phyloP scores from a whole-genome alignment of 371 early-diverging fungal species.

The Blyttiomyces sp. region DNA sequence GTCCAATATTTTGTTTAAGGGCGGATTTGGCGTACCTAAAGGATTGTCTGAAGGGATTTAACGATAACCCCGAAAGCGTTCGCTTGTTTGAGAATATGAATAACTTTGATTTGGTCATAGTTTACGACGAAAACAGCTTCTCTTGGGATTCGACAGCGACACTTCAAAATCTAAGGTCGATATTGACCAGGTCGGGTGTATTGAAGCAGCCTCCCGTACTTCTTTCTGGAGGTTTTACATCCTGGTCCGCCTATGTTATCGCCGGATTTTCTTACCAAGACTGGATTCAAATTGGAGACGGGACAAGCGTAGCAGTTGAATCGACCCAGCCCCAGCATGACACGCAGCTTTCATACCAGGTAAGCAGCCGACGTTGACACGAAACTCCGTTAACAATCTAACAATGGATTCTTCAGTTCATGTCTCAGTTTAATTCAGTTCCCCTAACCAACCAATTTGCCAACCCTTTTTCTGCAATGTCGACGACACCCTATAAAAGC shows the following conservation, averaged over 20 bases:
- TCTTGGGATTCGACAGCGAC: not conserved
- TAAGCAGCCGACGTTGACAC: too few species aligned
- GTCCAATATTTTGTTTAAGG: conserved; percentile 9
- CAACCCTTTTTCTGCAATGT: too few species aligned
- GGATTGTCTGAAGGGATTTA: conserved; percentile 27
- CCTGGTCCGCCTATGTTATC: conserved; percentile 57
- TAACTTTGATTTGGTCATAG: conserved; percentile 71
- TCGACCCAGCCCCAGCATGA: too few species aligned
- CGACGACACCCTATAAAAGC: too few species aligned
- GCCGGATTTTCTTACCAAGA: conserved; percentile 7
- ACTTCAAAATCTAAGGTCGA: conserved; percentile 42
- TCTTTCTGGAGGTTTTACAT: conserved; percentile 76
- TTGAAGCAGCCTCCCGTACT: conserved; percentile 48
- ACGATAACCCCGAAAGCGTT: conserved; percentile 8
- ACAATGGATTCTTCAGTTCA: too few species aligned
- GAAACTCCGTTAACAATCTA: too few species aligned
- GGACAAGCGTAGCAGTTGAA: conserved; percentile 11
- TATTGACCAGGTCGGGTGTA: conserved; percentile 59
- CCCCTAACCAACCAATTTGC: too few species aligned
- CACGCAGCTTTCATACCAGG: too few species aligned
- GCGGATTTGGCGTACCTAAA: conserved; percentile 24
- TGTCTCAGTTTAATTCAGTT: too few species aligned
- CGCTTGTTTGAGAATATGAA: conserved; percentile 66
- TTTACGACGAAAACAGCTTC: conserved; percentile 60
- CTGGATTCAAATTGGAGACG: conserved; percentile 45